Evolutionary conservation across 306 rosid genomes (phyloP).

Genomic region (Malus sieversii): DNA sequence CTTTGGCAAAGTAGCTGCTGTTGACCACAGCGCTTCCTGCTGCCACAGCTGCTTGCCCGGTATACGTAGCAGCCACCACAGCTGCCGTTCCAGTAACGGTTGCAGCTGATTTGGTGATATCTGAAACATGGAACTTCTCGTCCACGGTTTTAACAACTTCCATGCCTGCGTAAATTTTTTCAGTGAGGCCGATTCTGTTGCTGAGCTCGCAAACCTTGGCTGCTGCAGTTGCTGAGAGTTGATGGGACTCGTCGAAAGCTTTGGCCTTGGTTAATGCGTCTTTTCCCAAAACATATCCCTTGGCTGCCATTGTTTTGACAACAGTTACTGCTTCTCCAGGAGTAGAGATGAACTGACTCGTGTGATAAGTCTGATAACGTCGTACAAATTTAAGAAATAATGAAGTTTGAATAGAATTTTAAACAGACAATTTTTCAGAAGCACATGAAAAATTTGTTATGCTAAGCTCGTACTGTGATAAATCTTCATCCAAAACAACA

Average conservation of each 20-base stretch:
- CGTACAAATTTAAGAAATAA: not conserved
- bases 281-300: slow-evolving; percentile 76
- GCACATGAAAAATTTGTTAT: not conserved
- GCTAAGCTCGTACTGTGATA: not conserved
- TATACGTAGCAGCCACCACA: slow-evolving; percentile 55
- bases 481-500: not conserved
- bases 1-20: slow-evolving; percentile 83
- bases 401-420: not conserved
- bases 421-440: not conserved
- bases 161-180: slow-evolving; percentile 48
- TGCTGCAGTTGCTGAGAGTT: slow-evolving; percentile 68
- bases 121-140: slow-evolving; percentile 67
- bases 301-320: slow-evolving; percentile 81
- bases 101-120: slow-evolving; percentile 65
- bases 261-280: slow-evolving; percentile 81
- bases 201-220: slow-evolving; percentile 66
- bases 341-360: slow-evolving; percentile 37
- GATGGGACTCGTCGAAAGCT: slow-evolving; percentile 66
- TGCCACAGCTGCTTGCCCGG: slow-evolving; percentile 66
- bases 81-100: slow-evolving; percentile 73
- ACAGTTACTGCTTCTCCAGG: slow-evolving; percentile 73
- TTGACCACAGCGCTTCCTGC: slow-evolving; percentile 64
- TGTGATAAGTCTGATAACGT: slow-evolving; percentile 36
- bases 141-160: slow-evolving; percentile 70
- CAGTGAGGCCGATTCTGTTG: slow-evolving; percentile 66